These are phyloP conservation scores for Ophiostoma sp. DNA, from an alignment of 2,329 filamentous ascomycete genomes.

Conservation along the genomic window DNA sequence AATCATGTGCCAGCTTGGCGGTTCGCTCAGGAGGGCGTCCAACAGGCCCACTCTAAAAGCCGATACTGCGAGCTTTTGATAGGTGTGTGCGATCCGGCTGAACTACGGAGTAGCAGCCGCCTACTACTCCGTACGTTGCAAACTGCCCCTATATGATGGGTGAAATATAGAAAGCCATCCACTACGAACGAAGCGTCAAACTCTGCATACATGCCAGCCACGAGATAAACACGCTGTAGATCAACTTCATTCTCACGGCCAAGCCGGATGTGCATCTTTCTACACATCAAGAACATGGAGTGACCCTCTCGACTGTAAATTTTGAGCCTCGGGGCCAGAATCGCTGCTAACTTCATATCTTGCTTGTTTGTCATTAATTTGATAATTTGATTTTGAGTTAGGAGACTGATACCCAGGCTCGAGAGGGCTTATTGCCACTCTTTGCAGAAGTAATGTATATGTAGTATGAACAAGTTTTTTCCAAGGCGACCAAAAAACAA, in stretches of 20 bases:
- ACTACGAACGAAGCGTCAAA: not conserved
- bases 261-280: too few relatives aligned
- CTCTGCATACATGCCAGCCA: not conserved
- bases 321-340: too few relatives aligned
- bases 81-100: too few relatives aligned
- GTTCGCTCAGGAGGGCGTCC: not conserved
- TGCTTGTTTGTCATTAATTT: not conserved
- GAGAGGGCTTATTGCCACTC: not conserved
- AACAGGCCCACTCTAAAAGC: not conserved
- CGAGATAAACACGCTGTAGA: not conserved
- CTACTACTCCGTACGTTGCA: not conserved
- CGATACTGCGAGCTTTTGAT: not conserved
- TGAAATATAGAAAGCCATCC: not conserved
- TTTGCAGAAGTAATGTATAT: not conserved
- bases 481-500: not conserved
- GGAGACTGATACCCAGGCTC: not conserved
- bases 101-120: too few relatives aligned
- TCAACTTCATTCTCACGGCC: not conserved
- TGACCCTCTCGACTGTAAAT: too few relatives aligned
- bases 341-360: too few relatives aligned
- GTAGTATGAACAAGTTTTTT: not conserved
- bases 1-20: conserved; percentile 9
- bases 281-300: too few relatives aligned
- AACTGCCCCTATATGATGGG: not conserved
- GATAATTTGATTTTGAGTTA: not conserved